phyloP scores from a whole-genome alignment of 2,329 filamentous ascomycete species.

The Massarina eburnea region DNA sequence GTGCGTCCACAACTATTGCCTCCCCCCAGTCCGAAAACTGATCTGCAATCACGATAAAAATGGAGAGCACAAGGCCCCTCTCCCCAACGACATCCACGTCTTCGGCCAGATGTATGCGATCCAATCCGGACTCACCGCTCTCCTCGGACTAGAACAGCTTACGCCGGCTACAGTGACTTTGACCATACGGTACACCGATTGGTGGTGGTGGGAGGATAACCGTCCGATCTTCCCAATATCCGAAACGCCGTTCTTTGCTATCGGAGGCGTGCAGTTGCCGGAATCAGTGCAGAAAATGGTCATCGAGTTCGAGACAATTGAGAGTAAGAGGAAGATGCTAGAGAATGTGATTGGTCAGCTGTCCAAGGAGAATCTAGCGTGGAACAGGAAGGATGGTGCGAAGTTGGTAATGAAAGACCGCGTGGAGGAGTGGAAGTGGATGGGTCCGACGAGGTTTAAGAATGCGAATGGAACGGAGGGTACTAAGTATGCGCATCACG shows the following conservation, averaged over 20 bases:
- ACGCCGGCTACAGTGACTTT: constrained; percentile 44
- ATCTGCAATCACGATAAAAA: neutral
- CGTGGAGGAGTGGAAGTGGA: constrained; percentile 14
- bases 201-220: constrained; percentile 85
- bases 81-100: constrained; percentile 2
- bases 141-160: constrained; percentile 23
- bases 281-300: constrained; percentile 9
- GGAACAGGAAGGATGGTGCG: constrained; percentile 10
- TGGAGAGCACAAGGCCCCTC: neutral
- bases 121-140: neutral
- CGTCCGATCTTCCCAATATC: constrained; percentile 64
- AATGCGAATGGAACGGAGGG: neutral
- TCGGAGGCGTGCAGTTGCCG: constrained; percentile 8
- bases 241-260: neutral
- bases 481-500: constrained; percentile 9
- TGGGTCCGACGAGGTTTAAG: constrained; percentile 12
- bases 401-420: constrained; percentile 4
- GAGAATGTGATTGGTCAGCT: constrained; percentile 12
- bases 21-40: neutral
- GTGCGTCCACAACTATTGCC: neutral
- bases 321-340: constrained; percentile 16
- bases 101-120: constrained; percentile 9
- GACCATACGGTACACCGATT: constrained; percentile 55
- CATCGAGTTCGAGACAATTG: constrained; percentile 20
- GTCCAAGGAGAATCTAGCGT: constrained; percentile 3